A percentile compares a stretch with the other conserved stretches of the same genome.
These are phyloP conservation scores for Coleophoma eucalyptorum DNA, from an alignment of 2,329 filamentous ascomycete genomes.

Conservation along the genomic window DNA sequence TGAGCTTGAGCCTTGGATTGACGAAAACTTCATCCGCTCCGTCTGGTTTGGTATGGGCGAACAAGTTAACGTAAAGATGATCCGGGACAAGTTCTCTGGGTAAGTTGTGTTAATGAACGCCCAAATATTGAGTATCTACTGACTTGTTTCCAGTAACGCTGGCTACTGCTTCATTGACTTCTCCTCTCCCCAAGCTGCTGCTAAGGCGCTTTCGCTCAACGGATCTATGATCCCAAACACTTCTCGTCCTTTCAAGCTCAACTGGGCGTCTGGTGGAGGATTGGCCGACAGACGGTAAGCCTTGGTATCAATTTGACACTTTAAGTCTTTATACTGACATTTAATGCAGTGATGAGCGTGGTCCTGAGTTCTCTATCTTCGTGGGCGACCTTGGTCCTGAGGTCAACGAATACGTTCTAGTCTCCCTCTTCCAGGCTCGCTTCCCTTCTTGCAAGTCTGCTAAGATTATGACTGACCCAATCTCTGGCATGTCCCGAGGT, in stretches of 20 bases:
- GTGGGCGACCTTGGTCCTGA: slow-evolving; percentile 96
- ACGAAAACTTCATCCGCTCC: slow-evolving; percentile 96
- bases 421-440: slow-evolving; percentile 93
- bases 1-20: slow-evolving; percentile 98
- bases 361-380: slow-evolving; percentile 95
- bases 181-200: slow-evolving; percentile 73
- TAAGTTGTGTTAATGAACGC: slow-evolving; percentile 39
- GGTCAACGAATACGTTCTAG: slow-evolving; percentile 97
- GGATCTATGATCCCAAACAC: slow-evolving; percentile 91
- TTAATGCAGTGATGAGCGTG: slow-evolving; percentile 76
- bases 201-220: slow-evolving; percentile 87
- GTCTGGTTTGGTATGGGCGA: slow-evolving; percentile 89
- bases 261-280: slow-evolving; percentile 97
- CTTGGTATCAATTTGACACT: slow-evolving; percentile 24
- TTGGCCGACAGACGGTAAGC: slow-evolving; percentile 85
- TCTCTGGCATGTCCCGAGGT: slow-evolving; percentile 94
- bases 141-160: slow-evolving; percentile 63
- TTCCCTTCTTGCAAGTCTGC: slow-evolving; percentile 98
- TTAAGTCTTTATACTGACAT: slow-evolving; percentile 10
- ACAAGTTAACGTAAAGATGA: slow-evolving; percentile 98
- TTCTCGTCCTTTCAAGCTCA: slow-evolving; percentile 93
- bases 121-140: too few relatives aligned
- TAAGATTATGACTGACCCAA: slow-evolving; percentile 99
- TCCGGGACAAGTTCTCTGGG: slow-evolving; percentile 98
- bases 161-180: slow-evolving; percentile 99